phyloP scores from a whole-genome alignment of 306 rosid genomes.

The Begonia loranthoides region DNA sequence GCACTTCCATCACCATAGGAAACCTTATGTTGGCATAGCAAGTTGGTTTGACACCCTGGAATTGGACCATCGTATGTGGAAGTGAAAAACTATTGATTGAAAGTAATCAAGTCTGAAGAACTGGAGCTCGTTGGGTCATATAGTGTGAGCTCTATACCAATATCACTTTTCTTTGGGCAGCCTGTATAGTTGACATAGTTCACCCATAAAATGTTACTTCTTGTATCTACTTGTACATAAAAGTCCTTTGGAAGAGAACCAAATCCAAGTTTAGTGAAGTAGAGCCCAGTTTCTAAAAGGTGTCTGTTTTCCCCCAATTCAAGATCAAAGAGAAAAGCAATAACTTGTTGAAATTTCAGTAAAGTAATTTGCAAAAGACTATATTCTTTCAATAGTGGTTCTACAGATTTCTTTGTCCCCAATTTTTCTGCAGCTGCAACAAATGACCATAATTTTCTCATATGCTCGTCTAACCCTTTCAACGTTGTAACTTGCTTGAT shows the following conservation, averaged over 20 bases:
- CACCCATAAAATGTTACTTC: slow-evolving; percentile 90
- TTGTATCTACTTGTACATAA: slow-evolving; percentile 90
- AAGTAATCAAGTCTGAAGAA: slow-evolving; percentile 37
- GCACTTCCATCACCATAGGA: slow-evolving; percentile 82
- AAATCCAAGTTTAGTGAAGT: slow-evolving; percentile 58
- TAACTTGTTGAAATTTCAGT: no score
- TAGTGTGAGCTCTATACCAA: slow-evolving; percentile 51
- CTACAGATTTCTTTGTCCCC: no score
- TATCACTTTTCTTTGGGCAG: slow-evolving; percentile 57
- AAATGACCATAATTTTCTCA: no score
- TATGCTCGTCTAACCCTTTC: no score
- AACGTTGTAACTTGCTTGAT: no score
- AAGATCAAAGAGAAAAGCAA: no score
- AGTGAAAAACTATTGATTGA: slow-evolving; percentile 54
- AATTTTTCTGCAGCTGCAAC: no score
- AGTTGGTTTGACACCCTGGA: slow-evolving; percentile 37
- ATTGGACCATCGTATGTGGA: slow-evolving; percentile 30
- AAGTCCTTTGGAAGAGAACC: slow-evolving; percentile 67
- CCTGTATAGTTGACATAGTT: slow-evolving; percentile 47
- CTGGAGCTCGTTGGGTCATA: slow-evolving; percentile 43
- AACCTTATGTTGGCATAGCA: slow-evolving; percentile 47
- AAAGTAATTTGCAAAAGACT: no score
- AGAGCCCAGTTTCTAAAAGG: no score
- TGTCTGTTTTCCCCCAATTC: no score
- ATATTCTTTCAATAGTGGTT: no score